A percentile compares a stretch with the other conserved stretches of the same genome.
phyloP scores from a whole-genome alignment of 163 green algal genomes.

The Chloromonas sp. region DNA sequence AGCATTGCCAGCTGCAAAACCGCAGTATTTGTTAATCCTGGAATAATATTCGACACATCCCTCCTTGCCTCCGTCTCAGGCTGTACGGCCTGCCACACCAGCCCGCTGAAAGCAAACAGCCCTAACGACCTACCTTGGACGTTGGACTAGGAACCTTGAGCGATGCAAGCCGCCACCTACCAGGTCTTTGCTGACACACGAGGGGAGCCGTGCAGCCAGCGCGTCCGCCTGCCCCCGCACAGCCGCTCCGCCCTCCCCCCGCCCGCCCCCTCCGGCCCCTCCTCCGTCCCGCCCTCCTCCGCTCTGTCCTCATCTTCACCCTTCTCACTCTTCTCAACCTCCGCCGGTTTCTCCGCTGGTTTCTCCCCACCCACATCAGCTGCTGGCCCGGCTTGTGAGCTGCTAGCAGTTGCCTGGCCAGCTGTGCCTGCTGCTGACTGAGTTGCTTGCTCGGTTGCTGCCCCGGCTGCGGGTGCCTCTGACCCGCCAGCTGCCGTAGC shows the following conservation, averaged over 20 bases:
- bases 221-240: background rate
- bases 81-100: no score
- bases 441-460: background rate
- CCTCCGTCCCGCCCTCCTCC: background rate
- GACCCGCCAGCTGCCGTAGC: background rate
- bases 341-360: no score
- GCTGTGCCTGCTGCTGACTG: slow-evolving; percentile 2
- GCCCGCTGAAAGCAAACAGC: no score
- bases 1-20: no score
- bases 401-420: background rate
- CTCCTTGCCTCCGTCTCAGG: no score
- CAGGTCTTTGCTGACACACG: slow-evolving; percentile 57
- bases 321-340: no score
- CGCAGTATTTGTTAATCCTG: no score
- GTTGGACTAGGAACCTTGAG: no score
- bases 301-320: background rate
- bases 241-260: background rate
- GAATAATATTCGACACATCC: no score
- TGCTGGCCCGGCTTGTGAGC: no score
- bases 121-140: no score
- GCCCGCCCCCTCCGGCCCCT: background rate
- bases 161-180: background rate
- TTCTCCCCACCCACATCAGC: slow-evolving; percentile 8
- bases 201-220: slow-evolving; percentile 24
- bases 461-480: background rate